Base-by-base conservation (phyloP, 73 alveolate genomes). In the Effrenium voratum region DNA sequence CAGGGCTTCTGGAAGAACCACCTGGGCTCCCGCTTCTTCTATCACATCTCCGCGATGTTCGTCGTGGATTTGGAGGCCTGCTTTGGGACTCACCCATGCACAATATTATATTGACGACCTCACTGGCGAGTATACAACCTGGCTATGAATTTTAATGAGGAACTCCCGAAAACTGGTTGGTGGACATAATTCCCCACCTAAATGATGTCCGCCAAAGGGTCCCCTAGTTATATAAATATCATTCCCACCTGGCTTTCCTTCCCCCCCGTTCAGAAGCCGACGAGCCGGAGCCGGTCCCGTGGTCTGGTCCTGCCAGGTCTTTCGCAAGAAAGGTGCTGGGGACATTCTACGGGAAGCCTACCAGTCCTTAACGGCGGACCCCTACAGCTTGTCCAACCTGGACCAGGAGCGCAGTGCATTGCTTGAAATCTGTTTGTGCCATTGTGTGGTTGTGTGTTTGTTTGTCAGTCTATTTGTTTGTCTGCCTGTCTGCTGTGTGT, bases 21-120 rank as follows among this genome's bases (percentile, higher is more conserved):
- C 40, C 36, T 88, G 87, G 81, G 59, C 40, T 55, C 59, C 38
- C 98, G 98, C 19, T 77, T 43, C 75, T 76, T 41, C 88, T 97
- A 97, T 46, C 98, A 97, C 76, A 97, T 83, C 55, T 97, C 99
- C 26, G 98, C 99, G 46, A 60, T 97, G 44, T 97, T 88, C 59
- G 70, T 97, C 41, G 97, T 97, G 46, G 99, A 97, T 63, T 45
- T 97, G 26, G 99, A 90, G 81, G 80, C 68, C n/a, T 26, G 94
- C 57, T 32, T 76, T 16, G 87, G 30, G 26, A n/a, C n/a, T n/a
- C n/a, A n/a, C n/a, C n/a, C n/a, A n/a, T n/a, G n/a, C n/a, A n/a
- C n/a, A n/a, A n/a, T n/a, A n/a, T n/a, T n/a, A n/a, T n/a, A n/a
- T n/a, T n/a, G n/a, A n/a, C n/a, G n/a, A n/a, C n/a, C n/a, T n/a